Evolutionary conservation across 176 grass and related monocot genomes (phyloP), one percentile per base, ranked within the genome.

Genomic region (Panicum miliaceum): DNA sequence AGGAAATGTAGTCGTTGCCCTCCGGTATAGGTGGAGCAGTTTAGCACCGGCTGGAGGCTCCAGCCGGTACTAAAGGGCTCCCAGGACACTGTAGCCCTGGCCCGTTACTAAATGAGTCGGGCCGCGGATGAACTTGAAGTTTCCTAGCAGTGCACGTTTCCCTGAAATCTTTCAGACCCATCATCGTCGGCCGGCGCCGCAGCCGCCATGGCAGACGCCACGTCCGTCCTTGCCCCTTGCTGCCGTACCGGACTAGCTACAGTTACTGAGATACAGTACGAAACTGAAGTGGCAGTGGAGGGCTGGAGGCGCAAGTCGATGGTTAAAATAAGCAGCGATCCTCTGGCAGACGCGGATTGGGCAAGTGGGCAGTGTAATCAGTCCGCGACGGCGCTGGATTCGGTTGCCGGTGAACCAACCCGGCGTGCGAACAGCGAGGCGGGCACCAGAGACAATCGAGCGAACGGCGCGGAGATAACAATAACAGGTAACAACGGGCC

Each of bases 111-210:
- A n/a, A n/a, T n/a, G n/a, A n/a, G n/a, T n/a, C n/a, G n/a, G n/a
- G n/a, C n/a, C n/a, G n/a, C n/a, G n/a, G n/a, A n/a, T n/a, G n/a
- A n/a, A n/a, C n/a, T n/a, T n/a, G n/a, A n/a, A n/a, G n/a, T n/a
- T n/a, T n/a, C n/a, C n/a, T n/a, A n/a, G n/a, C n/a, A n/a, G n/a
- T n/a, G n/a, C n/a, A n/a, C n/a, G n/a, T n/a, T n/a, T n/a, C n/a
- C n/a, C n/a, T n/a, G n/a, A n/a, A n/a, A n/a, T n/a, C n/a, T n/a
- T n/a, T n/a, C n/a, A n/a, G n/a, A n/a, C 12, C 82, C 81, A 85
- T 90, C 81, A 47, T 90, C 92, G 13, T 91, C 82, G 41, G 67
- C 88, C 84, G 40, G 4, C 20, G 63, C 54, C 36, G 78, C 54
- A 8, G 26, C 26, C 11, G 64, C 82, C 88, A 89, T 89, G 40